These are phyloP conservation scores for Clonostachys chloroleuca DNA, from an alignment of 2,329 filamentous ascomycete species.

Conservation along the genomic window DNA sequence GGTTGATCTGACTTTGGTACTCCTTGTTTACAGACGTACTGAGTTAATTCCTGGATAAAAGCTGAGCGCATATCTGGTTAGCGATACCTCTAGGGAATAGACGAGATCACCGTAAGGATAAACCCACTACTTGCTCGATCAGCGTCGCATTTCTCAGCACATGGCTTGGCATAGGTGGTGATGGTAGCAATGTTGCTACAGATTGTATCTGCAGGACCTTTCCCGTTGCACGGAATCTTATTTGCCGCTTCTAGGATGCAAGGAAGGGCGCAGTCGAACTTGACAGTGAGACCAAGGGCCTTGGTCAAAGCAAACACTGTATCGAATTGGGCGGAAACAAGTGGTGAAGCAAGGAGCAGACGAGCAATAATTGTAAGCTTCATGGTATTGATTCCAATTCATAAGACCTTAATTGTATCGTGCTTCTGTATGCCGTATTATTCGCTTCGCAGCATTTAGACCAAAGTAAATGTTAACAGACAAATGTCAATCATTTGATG, in stretches of 20 bases:
- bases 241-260: not conserved
- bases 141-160: not conserved
- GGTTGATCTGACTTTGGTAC: no score
- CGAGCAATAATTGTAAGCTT: no score
- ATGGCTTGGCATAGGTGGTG: not conserved
- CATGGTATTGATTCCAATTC: no score
- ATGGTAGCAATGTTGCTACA: not conserved
- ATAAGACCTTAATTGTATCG: no score
- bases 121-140: not conserved
- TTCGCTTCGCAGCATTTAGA: no score
- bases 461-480: no score
- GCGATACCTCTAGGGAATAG: no score
- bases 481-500: no score
- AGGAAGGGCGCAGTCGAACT: not conserved
- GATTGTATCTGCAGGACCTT: not conserved
- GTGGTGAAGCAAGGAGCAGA: not conserved
- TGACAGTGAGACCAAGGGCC: not conserved
- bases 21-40: no score
- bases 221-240: not conserved
- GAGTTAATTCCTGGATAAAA: no score
- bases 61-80: no score
- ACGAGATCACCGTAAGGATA: no score
- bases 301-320: not conserved
- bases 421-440: not conserved
- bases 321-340: not conserved